Evolutionary conservation across 306 rosid genomes (phyloP), one percentile per base, ranked within the genome.

Genomic region (Fragaria nilgerrensis): DNA sequence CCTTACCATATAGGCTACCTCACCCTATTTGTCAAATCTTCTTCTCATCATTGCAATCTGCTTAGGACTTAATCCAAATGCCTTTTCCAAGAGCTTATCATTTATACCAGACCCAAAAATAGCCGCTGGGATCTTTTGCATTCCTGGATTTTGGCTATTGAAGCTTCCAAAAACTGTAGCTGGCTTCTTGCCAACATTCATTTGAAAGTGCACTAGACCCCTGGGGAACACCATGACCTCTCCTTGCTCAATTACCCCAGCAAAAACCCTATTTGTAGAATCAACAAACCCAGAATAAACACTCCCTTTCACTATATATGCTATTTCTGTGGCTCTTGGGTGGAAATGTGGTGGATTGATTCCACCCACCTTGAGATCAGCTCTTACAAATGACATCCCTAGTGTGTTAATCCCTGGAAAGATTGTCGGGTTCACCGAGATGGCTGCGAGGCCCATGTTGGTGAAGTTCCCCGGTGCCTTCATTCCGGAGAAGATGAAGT

Each of bases 161-260:
- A 95, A 95, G 75, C 96, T 86, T 58, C 97, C 98, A 74, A 92
- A 95, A 3, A 95, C 53, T 0, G 89, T 92, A 5, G 90, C 97
- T 29, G 77, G 78, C 56, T 80, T 84, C 72, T 88, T 90, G 43
- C 98, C 97, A 36, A 92, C 95, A 5, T 95, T 95, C 98, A 95
- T 95, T 56, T 86, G 84, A 78, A 95, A 95, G 45, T 95, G 97
- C 25, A 95, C 82, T 7, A 95, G 72, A 4, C 98, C 98, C 52
- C 92, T 83, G 2, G 98, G 98, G 76, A 89, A 86, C 70, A 90
- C 97, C 96, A 95, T 92, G 12, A 88, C 92, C 82, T 95, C 99
- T 7, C 97, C 98, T 87, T 81, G 75, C 82, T 84, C 91, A 6
- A 95, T 72, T 13, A 83, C 79, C 78, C 80, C 87, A 1, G 86